phyloP scores from a whole-genome alignment of 305 asterid species.

The Rubia balearica region DNA sequence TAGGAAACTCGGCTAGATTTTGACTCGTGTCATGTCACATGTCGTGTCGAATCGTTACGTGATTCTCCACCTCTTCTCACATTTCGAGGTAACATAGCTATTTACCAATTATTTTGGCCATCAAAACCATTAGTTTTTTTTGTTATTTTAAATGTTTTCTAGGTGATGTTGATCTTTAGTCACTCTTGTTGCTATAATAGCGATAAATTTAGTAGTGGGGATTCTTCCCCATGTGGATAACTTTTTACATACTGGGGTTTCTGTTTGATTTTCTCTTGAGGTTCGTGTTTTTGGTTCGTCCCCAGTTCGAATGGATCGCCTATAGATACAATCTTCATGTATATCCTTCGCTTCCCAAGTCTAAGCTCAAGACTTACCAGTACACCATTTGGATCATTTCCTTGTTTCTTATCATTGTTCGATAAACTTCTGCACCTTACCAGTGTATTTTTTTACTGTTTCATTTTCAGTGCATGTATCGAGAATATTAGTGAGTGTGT shows the following conservation, averaged over 20 bases:
- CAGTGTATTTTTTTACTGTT: neutral
- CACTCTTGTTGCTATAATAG: slow-evolving; percentile 39
- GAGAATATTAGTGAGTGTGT: neutral
- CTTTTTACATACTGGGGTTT: slow-evolving; percentile 48
- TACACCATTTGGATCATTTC: slow-evolving; percentile 35
- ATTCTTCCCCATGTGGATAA: slow-evolving; percentile 50
- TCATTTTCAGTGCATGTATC: neutral
- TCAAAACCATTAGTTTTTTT: neutral
- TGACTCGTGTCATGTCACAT: too few species aligned
- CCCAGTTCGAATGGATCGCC: slow-evolving; percentile 13
- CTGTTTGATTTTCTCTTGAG: slow-evolving; percentile 43
- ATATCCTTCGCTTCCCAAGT: slow-evolving; percentile 21
- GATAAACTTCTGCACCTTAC: slow-evolving; percentile 24
- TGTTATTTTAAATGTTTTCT: slow-evolving; percentile 13
- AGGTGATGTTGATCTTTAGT: slow-evolving; percentile 30
- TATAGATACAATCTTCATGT: slow-evolving; percentile 32
- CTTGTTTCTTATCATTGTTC: slow-evolving; percentile 30
- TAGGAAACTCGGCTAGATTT: too few species aligned
- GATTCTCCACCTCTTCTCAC: too few species aligned
- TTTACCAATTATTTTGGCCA: too few species aligned
- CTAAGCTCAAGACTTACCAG: slow-evolving; percentile 40
- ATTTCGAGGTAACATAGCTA: too few species aligned
- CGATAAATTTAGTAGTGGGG: slow-evolving; percentile 39
- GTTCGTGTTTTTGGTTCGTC: slow-evolving; percentile 40
- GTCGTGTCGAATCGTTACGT: too few species aligned